phyloP scores from a whole-genome alignment of 1,284 basidiomycete genomes.

The Ustanciosporium gigantosporum region DNA sequence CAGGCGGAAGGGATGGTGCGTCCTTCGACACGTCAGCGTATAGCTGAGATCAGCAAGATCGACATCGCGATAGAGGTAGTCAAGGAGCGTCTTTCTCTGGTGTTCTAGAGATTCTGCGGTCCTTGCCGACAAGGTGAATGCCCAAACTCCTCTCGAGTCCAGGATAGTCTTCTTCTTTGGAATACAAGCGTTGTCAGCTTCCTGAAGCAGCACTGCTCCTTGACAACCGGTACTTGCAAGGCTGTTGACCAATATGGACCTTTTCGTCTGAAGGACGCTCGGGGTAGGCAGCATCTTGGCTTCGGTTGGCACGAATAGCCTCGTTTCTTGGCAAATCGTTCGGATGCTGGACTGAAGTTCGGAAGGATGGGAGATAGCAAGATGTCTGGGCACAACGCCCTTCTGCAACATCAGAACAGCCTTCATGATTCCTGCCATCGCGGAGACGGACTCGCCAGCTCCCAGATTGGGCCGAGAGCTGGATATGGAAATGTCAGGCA shows the following conservation, averaged over 20 bases:
- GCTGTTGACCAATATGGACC: slow-evolving; percentile 29
- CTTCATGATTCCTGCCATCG: slow-evolving; percentile 39
- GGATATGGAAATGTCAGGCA: slow-evolving; percentile 12
- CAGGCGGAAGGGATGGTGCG: slow-evolving; percentile 28
- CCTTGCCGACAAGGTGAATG: slow-evolving; percentile 30
- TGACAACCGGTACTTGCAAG: slow-evolving; percentile 23
- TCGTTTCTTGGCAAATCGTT: slow-evolving; percentile 2
- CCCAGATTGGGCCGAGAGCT: slow-evolving; percentile 32
- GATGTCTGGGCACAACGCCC: slow-evolving; percentile 19
- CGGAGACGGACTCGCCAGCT: slow-evolving; percentile 34
- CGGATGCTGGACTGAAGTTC: slow-evolving; percentile 20
- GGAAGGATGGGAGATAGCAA: slow-evolving; percentile 5
- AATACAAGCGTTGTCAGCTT: not conserved
- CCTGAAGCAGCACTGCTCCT: slow-evolving; percentile 15
- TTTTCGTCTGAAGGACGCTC: no score
- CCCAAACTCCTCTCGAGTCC: slow-evolving; percentile 1
- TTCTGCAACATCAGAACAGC: slow-evolving; percentile 28
- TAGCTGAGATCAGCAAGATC: slow-evolving; percentile 29
- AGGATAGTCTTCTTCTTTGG: not conserved
- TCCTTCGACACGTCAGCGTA: slow-evolving; percentile 25
- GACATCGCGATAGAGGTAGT: slow-evolving; percentile 27
- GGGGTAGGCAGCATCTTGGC: slow-evolving; percentile 7
- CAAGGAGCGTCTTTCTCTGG: slow-evolving; percentile 14
- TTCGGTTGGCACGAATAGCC: slow-evolving; percentile 14
- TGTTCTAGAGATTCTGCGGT: slow-evolving; percentile 22